These are phyloP conservation scores for Paramecium sexaurelia DNA, from an alignment of 73 alveolate species.

Conservation along the genomic window DNA sequence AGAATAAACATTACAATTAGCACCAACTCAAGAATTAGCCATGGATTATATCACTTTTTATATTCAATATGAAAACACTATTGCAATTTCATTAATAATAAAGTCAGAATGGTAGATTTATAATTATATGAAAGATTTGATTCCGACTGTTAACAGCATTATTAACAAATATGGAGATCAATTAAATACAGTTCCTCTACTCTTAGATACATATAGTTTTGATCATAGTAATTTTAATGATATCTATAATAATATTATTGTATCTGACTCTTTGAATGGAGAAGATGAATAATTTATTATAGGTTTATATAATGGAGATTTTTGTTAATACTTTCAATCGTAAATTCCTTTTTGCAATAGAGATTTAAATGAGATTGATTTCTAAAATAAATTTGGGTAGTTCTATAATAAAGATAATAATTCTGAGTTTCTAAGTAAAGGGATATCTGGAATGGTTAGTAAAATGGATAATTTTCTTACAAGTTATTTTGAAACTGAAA, in stretches of 20 bases:
- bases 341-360: neutral
- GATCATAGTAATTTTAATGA: neutral
- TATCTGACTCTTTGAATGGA: neutral
- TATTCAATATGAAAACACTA: neutral
- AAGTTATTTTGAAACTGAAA: neutral
- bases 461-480: neutral
- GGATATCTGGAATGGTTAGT: neutral
- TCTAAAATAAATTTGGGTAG: neutral
- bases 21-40: neutral
- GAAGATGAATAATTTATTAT: neutral
- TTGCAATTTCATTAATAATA: neutral
- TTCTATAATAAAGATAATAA: neutral
- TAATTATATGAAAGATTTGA: neutral
- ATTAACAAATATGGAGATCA: neutral
- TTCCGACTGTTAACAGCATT: neutral
- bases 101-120: neutral
- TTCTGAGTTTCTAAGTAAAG: neutral
- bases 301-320: neutral
- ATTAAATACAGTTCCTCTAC: neutral
- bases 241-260: neutral
- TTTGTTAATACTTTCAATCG: neutral
- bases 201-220: neutral
- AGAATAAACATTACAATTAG: neutral
- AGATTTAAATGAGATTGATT: neutral
- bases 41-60: neutral